Percentiles rank a stretch among this genome's conserved stretches.
Conservation (phyloP, 2,329 filamentous ascomycete species). For the Knoxdaviesia capensis region DNA sequence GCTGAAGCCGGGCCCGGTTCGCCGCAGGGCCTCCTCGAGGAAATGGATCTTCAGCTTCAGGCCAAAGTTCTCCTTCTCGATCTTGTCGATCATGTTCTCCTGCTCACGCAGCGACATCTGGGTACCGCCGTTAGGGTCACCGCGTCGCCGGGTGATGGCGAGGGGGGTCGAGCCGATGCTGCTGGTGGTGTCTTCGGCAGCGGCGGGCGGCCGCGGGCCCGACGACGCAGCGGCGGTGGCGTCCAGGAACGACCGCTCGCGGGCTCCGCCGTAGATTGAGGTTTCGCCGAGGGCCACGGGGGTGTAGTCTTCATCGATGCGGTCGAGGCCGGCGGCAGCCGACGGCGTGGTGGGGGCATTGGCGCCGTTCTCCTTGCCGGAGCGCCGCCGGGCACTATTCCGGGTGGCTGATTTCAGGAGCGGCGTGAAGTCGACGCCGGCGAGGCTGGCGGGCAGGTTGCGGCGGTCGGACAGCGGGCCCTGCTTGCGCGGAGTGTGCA, state of each 20-base stretch:
- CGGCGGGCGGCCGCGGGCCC: slow-evolving; percentile 27
- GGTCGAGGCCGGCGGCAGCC: slow-evolving; percentile 26
- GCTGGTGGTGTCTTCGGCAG: slow-evolving; percentile 37
- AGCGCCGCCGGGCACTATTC: slow-evolving; percentile 45
- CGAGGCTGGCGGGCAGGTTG: slow-evolving; percentile 46
- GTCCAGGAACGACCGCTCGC: slow-evolving; percentile 43
- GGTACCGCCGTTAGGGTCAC: slow-evolving; percentile 66
- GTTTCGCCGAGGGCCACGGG: slow-evolving; percentile 54
- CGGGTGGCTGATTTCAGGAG: slow-evolving; percentile 63
- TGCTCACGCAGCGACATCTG: slow-evolving; percentile 84
- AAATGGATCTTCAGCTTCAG: slow-evolving; percentile 96
- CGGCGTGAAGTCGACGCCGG: slow-evolving; percentile 75
- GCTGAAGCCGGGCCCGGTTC: slow-evolving; percentile 75
- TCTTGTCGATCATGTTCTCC: slow-evolving; percentile 84
- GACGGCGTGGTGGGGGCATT: slow-evolving; percentile 43
- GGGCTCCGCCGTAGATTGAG: slow-evolving; percentile 47
- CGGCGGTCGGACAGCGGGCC: slow-evolving; percentile 50
- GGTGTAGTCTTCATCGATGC: slow-evolving; percentile 53
- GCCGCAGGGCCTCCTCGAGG: slow-evolving; percentile 73
- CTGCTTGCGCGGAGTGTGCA: slow-evolving; percentile 58
- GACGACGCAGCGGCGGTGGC: slow-evolving; percentile 24
- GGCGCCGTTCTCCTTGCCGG: slow-evolving; percentile 40
- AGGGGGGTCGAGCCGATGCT: slow-evolving; percentile 72
- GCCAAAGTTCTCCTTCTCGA: slow-evolving; percentile 96
- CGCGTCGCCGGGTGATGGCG: slow-evolving; percentile 44